A percentile compares a stretch with the other conserved stretches of the same genome.
phyloP scores from a whole-genome alignment of 2,329 filamentous ascomycete genomes.

The Lasiodiplodia hormozganensis region DNA sequence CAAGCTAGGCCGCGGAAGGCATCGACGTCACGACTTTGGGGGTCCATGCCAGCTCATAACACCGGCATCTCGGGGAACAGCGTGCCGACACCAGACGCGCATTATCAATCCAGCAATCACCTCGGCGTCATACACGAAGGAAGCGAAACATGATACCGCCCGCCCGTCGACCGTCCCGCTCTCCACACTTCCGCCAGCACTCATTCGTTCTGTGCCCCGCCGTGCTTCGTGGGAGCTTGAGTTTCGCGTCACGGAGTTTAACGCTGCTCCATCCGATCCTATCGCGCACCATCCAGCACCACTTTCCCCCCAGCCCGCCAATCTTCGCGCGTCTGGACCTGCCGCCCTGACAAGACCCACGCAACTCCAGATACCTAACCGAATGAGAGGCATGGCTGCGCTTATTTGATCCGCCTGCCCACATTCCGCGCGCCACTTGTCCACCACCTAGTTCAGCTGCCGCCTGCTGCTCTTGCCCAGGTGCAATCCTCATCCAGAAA shows the following conservation, averaged over 20 bases:
- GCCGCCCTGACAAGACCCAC: background rate
- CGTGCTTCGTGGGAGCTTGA: background rate
- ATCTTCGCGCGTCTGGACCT: conserved; percentile 1
- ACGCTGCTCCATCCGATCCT: conserved; percentile 8
- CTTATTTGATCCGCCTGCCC: conserved; percentile 18
- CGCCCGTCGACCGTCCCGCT: conserved; percentile 11
- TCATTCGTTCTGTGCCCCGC: background rate
- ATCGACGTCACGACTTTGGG: conserved; percentile 24
- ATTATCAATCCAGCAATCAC: conserved; percentile 22
- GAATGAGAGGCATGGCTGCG: conserved; percentile 8
- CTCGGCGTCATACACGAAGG: conserved; percentile 17
- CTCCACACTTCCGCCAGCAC: conserved; percentile 13
- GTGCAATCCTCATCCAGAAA: background rate
- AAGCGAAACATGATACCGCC: background rate
- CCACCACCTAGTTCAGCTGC: background rate
- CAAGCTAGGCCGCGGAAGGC: background rate
- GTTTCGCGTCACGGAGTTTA: conserved; percentile 1
- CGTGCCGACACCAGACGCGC: conserved; percentile 9
- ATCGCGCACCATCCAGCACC: conserved; percentile 19
- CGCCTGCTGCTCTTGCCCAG: background rate
- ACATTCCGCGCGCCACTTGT: conserved; percentile 3
- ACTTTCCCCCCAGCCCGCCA: conserved; percentile 5
- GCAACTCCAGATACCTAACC: background rate
- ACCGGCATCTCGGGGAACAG: conserved; percentile 14
- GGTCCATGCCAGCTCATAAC: conserved; percentile 17